Base-by-base conservation (phyloP, 225 moss, liverwort and hornwort genomes). In the Bryum argenteum region DNA sequence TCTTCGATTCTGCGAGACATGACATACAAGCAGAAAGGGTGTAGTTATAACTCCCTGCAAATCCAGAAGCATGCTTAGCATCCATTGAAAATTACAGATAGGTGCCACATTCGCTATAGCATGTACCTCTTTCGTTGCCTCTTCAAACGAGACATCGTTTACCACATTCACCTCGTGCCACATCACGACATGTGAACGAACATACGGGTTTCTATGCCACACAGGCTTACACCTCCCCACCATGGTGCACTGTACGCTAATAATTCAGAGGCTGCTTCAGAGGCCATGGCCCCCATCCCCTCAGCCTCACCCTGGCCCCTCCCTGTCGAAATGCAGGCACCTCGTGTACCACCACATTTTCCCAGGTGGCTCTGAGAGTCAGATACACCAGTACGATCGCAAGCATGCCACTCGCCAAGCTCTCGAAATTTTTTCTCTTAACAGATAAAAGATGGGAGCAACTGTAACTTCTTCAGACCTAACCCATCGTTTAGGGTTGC, bases 1-100 rank as follows among this genome's bases (percentile, higher is more conserved):
- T 78, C 81, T 88, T 52, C 87, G 94, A 89, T 94, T 85, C 94
- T 94, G 82, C 69, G 69, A 81, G 54, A 51, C 38, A 73, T 42
- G 65, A 56, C 23, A 37, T 39, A 38, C 61, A 65, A 12, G 16
- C 59, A 14, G n/a, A 43, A 48, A 13, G 13, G 21, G 45, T 56
- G 63, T 54, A 80, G 50, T 58, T 58, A 18, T 13, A 19, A 51
- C 62, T 47, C 37, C 41, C 58, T 39, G 39, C 56, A 51, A 47
- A 48, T 47, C 20, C 61, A 51, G 52, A 33, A 61, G 42, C 58
- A 64, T 19, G 44, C 54, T 48, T 10, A 44, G 44, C 66, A 47
- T 47, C 15, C 4, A n/a, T 20, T 11, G 24, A 38, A 19, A 2
- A 6, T 15, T 19, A 23, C 51, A 14, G 26, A 9, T 18, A 45